Evolutionary conservation across 768 basidiomycete species (phyloP).

Genomic region (Ramaria sp.): DNA sequence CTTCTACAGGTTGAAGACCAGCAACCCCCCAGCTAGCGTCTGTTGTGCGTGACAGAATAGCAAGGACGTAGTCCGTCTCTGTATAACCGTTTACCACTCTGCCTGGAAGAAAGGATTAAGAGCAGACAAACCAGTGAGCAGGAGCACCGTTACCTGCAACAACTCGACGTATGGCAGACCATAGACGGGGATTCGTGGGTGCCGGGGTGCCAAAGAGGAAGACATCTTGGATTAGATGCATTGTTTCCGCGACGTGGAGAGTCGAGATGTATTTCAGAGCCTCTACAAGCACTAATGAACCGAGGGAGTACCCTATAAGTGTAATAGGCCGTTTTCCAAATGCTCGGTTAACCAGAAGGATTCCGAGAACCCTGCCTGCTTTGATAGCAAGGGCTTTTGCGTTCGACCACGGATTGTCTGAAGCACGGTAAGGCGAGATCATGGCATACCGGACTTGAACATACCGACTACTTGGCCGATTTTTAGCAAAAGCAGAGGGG

Average conservation of each 20-base stretch:
- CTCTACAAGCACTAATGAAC: slow-evolving; percentile 45
- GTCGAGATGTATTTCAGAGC: slow-evolving; percentile 38
- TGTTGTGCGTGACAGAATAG: slow-evolving; percentile 37
- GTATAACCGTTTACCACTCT: slow-evolving; percentile 46
- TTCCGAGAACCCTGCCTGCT: slow-evolving; percentile 42
- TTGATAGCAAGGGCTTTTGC: slow-evolving; percentile 39
- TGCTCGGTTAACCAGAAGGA: slow-evolving; percentile 35
- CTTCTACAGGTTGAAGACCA: slow-evolving; percentile 35
- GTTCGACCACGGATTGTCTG: slow-evolving; percentile 54
- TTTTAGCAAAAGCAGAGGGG: slow-evolving; percentile 38
- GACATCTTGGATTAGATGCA: slow-evolving; percentile 41
- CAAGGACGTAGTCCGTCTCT: slow-evolving; percentile 41
- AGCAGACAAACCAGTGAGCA: background rate
- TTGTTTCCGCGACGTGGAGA: slow-evolving; percentile 32
- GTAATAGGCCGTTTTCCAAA: slow-evolving; percentile 46
- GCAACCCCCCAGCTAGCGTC: slow-evolving; percentile 39
- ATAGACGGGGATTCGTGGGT: slow-evolving; percentile 27
- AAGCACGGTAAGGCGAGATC: background rate
- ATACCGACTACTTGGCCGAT: slow-evolving; percentile 44
- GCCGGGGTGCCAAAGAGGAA: slow-evolving; percentile 43
- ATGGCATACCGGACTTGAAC: slow-evolving; percentile 8
- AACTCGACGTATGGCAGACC: slow-evolving; percentile 37
- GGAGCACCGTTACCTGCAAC: slow-evolving; percentile 24
- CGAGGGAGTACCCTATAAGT: slow-evolving; percentile 46
- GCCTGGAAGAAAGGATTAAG: slow-evolving; percentile 13